Evolutionary conservation across 352 stramenopile genomes (phyloP), one percentile per base, ranked within the genome.

Genomic region (Phytopythium sindhum): DNA sequence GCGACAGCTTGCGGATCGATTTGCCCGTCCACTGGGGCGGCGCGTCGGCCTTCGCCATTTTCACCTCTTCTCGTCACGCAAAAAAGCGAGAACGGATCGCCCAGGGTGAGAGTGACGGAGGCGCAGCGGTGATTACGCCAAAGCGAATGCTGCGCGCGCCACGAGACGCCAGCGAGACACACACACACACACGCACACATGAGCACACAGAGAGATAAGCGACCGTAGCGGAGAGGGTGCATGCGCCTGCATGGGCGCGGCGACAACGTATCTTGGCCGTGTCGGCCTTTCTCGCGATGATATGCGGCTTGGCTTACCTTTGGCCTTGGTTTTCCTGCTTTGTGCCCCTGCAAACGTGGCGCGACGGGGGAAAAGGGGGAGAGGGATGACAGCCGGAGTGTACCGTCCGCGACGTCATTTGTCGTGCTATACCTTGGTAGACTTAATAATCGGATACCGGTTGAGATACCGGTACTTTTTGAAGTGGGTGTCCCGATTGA

Each of bases 11-110:
- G 59, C 71, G 80, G 59, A 92, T 89, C 47, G 78, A 88, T 61
- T 84, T 80, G 55, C 83, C 83, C 37, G 83, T 92, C 81, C 81
- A 90, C 66, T 80, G 80, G 61, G 75, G 68, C 44, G 60, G 72
- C 33, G 60, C 66, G 24, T 74, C 63, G 23, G 65, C 45, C 51
- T 81, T 83, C 57, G 62, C 74, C 74, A 85, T 82, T 6, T 33
- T 33, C 26, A 7, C 50, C 26, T 24, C 5, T 1, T 31, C 7
- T 41, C 39, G 21, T 23, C 14, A 5, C 39, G 37, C 37, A 8
- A 39, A 8, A 39, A 14, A 39, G 33, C 33, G 33, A 1, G 7
- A 39, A 39, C 10, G 33, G 10, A 11, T 39, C 33, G 33, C 33
- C 33, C 33, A 39, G 7, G 33, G 33, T 15, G 10, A 39, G 1